Conservation (phyloP, 768 basidiomycete genomes). For the Pleurotus eryngii region DNA sequence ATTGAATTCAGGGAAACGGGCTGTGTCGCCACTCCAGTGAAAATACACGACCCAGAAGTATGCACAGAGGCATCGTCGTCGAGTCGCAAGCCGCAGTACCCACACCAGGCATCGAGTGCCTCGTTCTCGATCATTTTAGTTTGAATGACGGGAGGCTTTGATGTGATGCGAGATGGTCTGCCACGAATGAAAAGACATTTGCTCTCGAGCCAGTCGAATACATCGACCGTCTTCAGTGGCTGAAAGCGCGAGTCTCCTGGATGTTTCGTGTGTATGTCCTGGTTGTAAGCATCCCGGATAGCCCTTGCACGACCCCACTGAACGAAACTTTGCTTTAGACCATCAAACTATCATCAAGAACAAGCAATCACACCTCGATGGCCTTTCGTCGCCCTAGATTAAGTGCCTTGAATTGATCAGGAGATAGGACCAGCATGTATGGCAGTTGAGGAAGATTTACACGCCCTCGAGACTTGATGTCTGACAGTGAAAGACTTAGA, state of each 20-base stretch:
- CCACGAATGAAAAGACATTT: constrained; percentile 33
- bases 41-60: neutral
- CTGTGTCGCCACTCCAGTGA: neutral
- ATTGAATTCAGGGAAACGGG: neutral
- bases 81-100: constrained; percentile 1
- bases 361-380: constrained; percentile 37
- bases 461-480: constrained; percentile 17
- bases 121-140: neutral
- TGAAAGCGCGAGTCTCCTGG: constrained; percentile 13
- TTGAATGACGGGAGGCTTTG: neutral
- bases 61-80: neutral
- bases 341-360: neutral
- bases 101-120: neutral
- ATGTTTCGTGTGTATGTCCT: constrained; percentile 12
- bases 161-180: neutral
- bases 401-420: constrained; percentile 31
- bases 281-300: constrained; percentile 38
- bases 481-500: constrained; percentile 13
- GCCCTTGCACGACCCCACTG: constrained; percentile 50
- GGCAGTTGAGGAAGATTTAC: constrained; percentile 22
- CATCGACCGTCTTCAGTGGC: constrained; percentile 37
- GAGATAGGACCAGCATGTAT: constrained; percentile 35
- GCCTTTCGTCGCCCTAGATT: constrained; percentile 46
- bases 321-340: neutral
- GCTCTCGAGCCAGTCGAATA: constrained; percentile 43